A percentile compares a stretch with the other conserved stretches of the same genome.
Evolutionary conservation across 805 yeast species (phyloP).

Genomic region (Metschnikowia cubensis): DNA sequence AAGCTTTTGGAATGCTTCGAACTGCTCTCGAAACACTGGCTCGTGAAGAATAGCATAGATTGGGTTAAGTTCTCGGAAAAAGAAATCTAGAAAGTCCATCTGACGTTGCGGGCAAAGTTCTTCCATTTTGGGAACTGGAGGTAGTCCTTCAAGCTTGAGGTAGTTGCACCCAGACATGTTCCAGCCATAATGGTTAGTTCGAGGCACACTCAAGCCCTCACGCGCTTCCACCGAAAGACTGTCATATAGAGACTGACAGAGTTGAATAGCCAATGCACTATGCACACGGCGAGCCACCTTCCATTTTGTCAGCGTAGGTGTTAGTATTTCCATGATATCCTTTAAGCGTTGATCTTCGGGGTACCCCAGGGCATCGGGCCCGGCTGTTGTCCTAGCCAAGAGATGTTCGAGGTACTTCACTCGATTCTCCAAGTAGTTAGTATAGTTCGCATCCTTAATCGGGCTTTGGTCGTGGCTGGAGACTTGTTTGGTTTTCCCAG

Average conservation of each 20-base stretch:
- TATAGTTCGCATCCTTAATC: neutral
- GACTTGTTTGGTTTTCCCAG: neutral
- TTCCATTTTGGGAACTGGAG: constrained; percentile 28
- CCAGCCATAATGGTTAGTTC: constrained; percentile 64
- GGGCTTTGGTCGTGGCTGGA: neutral
- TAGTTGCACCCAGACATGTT: constrained; percentile 59
- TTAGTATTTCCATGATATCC: constrained; percentile 17
- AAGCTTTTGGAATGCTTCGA: constrained; percentile 20
- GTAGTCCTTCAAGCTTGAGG: constrained; percentile 31
- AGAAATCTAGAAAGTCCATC: constrained; percentile 33
- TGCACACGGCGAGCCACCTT: constrained; percentile 47
- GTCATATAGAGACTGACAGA: constrained; percentile 32
- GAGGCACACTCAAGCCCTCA: constrained; percentile 41
- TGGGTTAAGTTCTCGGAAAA: constrained; percentile 49
- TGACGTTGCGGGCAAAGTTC: constrained; percentile 3
- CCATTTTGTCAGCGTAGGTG: constrained; percentile 36
- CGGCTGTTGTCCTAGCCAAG: neutral
- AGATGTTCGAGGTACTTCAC: constrained; percentile 36
- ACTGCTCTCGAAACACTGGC: constrained; percentile 50
- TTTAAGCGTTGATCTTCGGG: constrained; percentile 10
- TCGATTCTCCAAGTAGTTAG: constrained; percentile 32
- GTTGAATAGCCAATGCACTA: constrained; percentile 30
- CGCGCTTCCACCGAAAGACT: constrained; percentile 32
- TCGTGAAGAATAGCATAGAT: constrained; percentile 52
- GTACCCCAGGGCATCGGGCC: neutral